Conservation (phyloP, 2,329 filamentous ascomycete species). For the Cladosporium austrohemisphaericum region DNA sequence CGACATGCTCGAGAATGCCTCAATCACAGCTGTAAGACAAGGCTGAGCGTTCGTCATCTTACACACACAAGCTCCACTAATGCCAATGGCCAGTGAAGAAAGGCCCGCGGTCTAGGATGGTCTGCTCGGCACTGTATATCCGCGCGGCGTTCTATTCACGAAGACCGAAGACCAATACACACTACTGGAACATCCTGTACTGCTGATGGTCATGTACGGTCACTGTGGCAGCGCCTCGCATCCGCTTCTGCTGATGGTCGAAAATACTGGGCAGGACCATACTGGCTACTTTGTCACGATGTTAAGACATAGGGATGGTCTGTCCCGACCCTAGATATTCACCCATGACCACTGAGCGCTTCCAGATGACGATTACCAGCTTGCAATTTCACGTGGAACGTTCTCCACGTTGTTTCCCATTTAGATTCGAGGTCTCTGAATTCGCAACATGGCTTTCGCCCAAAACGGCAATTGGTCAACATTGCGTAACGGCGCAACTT, state of each 20-base stretch:
- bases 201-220: too few species aligned
- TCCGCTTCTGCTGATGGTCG: too few species aligned
- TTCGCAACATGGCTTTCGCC: constrained; percentile 2
- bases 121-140: neutral
- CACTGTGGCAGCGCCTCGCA: too few species aligned
- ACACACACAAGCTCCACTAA: too few species aligned
- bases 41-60: neutral
- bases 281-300: too few species aligned
- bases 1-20: too few species aligned
- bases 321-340: neutral
- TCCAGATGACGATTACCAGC: neutral
- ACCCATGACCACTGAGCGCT: neutral
- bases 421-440: neutral
- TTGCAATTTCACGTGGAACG: constrained; percentile 1
- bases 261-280: too few species aligned
- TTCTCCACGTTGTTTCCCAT: constrained; percentile 4
- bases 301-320: neutral
- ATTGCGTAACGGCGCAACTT: constrained; percentile 6
- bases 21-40: constrained; percentile 7
- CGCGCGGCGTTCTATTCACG: too few species aligned
- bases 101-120: neutral
- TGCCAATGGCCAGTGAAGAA: too few species aligned
- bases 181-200: too few species aligned
- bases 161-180: too few species aligned
- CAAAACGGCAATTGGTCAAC: neutral